A percentile compares a stretch with the other conserved stretches of the same genome.
Evolutionary conservation across 192 early-diverging fungal genomes (phyloP).

Genomic region (Gonapodya prolifera): DNA sequence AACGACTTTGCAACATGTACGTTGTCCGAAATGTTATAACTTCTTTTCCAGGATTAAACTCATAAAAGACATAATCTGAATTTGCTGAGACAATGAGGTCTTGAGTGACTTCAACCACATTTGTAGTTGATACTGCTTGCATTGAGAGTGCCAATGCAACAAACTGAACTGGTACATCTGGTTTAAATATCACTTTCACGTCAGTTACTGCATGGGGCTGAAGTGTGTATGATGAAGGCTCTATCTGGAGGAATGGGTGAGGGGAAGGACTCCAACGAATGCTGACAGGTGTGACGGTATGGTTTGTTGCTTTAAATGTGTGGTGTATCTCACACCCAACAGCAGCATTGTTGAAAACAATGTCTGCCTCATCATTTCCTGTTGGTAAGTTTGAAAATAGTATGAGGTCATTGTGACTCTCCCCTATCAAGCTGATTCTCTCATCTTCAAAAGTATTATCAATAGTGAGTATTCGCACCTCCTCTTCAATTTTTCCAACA

Average conservation of each 20-base stretch:
- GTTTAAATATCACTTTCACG: not conserved
- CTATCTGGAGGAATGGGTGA: not conserved
- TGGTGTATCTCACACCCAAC: constrained; percentile 21
- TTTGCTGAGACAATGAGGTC: constrained; percentile 31
- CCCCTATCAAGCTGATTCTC: constrained; percentile 27
- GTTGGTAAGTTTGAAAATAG: constrained; percentile 31
- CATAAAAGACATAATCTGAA: constrained; percentile 36
- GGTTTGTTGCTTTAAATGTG: constrained; percentile 27
- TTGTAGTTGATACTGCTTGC: constrained; percentile 17
- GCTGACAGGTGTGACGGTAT: constrained; percentile 25
- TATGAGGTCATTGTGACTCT: constrained; percentile 42
- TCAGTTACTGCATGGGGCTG: not conserved
- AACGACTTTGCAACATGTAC: constrained; percentile 41
- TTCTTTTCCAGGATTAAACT: constrained; percentile 23
- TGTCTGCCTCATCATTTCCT: constrained; percentile 32
- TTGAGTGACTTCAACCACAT: constrained; percentile 26
- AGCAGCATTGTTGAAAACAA: constrained; percentile 33
- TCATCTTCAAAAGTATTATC: constrained; percentile 50
- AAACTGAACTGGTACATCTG: not conserved
- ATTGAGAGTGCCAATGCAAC: no score
- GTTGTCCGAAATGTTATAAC: constrained; percentile 40
- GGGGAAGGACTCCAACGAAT: constrained; percentile 10
- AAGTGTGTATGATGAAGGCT: not conserved
- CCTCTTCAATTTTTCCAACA: constrained; percentile 28
- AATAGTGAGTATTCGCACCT: constrained; percentile 29